Conservation (phyloP, 495 filamentous ascomycete genomes). For the Margaritispora aquatica region DNA sequence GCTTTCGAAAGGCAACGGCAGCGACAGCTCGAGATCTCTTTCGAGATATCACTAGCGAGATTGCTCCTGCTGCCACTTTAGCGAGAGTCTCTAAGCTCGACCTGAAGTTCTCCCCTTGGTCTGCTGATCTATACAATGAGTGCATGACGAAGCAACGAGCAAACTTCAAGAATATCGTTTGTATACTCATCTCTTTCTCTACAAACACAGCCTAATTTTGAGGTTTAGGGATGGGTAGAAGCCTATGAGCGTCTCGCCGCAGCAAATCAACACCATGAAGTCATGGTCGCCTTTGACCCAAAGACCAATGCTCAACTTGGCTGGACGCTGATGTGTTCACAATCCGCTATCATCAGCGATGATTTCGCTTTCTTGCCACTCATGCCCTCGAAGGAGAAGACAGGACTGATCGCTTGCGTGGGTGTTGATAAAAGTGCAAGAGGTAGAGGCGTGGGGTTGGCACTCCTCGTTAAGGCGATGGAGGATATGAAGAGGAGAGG, state of each 20-base stretch:
- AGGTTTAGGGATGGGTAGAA: conserved; percentile 38
- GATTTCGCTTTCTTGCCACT: conserved; percentile 41
- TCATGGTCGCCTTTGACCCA: conserved; percentile 39
- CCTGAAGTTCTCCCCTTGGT: conserved; percentile 37
- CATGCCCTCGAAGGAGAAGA: conserved; percentile 32
- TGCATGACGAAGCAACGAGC: conserved; percentile 38
- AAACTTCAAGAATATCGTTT: conserved; percentile 38
- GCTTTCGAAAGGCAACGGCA: conserved; percentile 13
- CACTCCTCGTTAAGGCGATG: conserved; percentile 41
- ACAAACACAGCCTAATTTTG: not conserved
- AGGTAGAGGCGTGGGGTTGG: conserved; percentile 38
- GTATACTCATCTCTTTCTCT: conserved; percentile 7
- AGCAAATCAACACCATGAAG: conserved; percentile 32
- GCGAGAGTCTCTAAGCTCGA: conserved; percentile 26
- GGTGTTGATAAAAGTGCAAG: conserved; percentile 38
- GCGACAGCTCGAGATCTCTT: conserved; percentile 36
- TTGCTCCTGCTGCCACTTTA: conserved; percentile 32
- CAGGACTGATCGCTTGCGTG: conserved; percentile 44
- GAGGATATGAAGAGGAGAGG: conserved; percentile 42
- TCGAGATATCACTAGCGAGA: conserved; percentile 32
- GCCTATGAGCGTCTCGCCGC: conserved; percentile 37
- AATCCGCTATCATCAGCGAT: conserved; percentile 27
- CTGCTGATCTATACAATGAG: conserved; percentile 33
- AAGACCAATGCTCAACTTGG: conserved; percentile 36
- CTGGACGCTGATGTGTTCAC: conserved; percentile 45